Evolutionary conservation across 2,329 filamentous ascomycete species (phyloP), one percentile per base, ranked within the genome.

Genomic region (Cladosporium cucumerinum): DNA sequence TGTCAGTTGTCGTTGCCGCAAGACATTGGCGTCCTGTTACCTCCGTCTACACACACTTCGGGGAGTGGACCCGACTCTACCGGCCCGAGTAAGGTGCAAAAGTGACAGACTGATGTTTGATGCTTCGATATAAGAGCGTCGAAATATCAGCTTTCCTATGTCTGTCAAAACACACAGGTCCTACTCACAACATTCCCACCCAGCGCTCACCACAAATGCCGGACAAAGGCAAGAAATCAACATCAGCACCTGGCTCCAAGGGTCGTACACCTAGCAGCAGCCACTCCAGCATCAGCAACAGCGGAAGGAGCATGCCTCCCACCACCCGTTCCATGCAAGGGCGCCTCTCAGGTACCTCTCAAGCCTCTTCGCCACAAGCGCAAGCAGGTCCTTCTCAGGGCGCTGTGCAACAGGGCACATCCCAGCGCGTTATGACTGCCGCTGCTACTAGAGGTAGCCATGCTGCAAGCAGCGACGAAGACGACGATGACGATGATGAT

Each of bases 301-400:
- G 30, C 43, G 62, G 62, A 43, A 34, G 23, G 32, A 59, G 25
- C 30, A 64, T 64, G 62, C 43, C 62, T n/a, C 28, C 49, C 28
- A 64, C 54, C 32, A 64, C 62, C 46, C 52, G 62, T 16, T 51
- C 54, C 6, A 57, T 57, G 61, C 23, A 48, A 18, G 32, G 25
- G 11, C 30, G 30, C 62, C 48, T 39, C 43, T 57, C 55, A 3
- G 21, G 43, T 25, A 48, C 51, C 7, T 30, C 49, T 25, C 46
- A 64, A 26, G 55, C 23, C 26, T 32, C 54, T 25, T 43, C 43
- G 28, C 25, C 43, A 32, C 43, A 59, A 43, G 23, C 26, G 6
- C 46, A 54, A 59, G 43, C 62, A 43, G 62, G 54, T n/a, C 28
- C 39, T 26, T 49, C 52, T 21, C 28, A 54, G n/a, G 43, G 39